These are phyloP conservation scores for Prinsepia uniflora DNA, from an alignment of 306 rosid species.

Conservation along the genomic window DNA sequence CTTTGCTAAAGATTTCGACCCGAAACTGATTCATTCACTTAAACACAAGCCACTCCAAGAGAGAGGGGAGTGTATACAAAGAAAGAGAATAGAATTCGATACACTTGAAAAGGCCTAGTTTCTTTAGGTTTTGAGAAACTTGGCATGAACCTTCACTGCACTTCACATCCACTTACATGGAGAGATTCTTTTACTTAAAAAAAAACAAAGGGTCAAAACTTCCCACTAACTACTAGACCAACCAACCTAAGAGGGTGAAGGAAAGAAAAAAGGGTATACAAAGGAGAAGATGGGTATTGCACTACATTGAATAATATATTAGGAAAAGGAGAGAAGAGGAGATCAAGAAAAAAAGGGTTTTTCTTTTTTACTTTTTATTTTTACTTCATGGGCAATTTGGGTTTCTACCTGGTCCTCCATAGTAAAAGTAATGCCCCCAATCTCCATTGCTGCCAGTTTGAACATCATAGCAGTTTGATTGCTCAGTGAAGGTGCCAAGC, in stretches of 20 bases:
- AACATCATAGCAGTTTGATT: constrained; percentile 93
- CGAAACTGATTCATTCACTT: constrained; percentile 25
- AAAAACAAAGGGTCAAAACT: constrained; percentile 63
- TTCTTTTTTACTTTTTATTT: neutral
- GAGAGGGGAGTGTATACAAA: constrained; percentile 45
- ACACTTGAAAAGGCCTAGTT: constrained; percentile 42
- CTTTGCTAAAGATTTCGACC: neutral
- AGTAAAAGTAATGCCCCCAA: constrained; percentile 98
- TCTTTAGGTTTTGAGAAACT: constrained; percentile 70
- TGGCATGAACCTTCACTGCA: constrained; percentile 33
- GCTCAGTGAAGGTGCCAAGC: constrained; percentile 83
- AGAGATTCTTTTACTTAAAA: constrained; percentile 44
- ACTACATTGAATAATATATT: constrained; percentile 54
- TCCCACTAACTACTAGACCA: constrained; percentile 43
- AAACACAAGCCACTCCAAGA: constrained; percentile 61
- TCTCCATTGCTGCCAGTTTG: constrained; percentile 87
- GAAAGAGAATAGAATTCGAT: constrained; percentile 45
- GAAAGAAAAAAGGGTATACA: constrained; percentile 26
- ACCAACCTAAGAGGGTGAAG: constrained; percentile 27
- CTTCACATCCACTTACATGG: constrained; percentile 48
- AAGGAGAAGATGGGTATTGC: constrained; percentile 26
- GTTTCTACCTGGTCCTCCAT: constrained; percentile 97
- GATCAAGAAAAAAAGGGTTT: neutral
- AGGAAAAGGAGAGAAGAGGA: constrained; percentile 10
- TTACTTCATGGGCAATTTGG: constrained; percentile 55